These are phyloP conservation scores for Ambrosia artemisiifolia DNA, from an alignment of 129 eudicot genomes.

Conservation along the genomic window DNA sequence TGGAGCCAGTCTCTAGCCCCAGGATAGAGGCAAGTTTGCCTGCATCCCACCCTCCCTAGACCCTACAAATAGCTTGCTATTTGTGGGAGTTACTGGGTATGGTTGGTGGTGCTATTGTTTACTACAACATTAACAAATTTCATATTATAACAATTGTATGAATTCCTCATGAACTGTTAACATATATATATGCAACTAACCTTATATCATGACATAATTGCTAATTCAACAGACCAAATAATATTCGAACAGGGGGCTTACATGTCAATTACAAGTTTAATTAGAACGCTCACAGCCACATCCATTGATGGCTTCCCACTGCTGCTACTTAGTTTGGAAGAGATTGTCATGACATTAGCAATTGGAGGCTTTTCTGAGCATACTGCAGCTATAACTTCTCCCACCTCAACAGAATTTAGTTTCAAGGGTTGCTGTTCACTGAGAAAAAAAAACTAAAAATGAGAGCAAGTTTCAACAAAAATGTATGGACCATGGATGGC, in stretches of 20 bases:
- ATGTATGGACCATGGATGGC: neutral
- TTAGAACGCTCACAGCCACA: slow-evolving; percentile 97
- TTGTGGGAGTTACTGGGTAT: too few relatives aligned
- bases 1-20: too few relatives aligned
- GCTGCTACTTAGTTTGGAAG: slow-evolving; percentile 68
- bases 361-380: slow-evolving; percentile 71
- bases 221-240: neutral
- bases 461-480: slow-evolving; percentile 23
- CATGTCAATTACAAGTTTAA: slow-evolving; percentile 98
- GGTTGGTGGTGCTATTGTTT: too few relatives aligned
- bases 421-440: slow-evolving; percentile 94
- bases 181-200: slow-evolving; percentile 8
- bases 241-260: slow-evolving; percentile 38
- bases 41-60: too few relatives aligned
- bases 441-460: slow-evolving; percentile 21
- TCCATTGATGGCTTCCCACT: slow-evolving; percentile 94
- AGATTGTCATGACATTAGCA: slow-evolving; percentile 55
- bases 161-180: slow-evolving; percentile 9
- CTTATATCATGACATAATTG: slow-evolving; percentile 8
- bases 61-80: too few relatives aligned
- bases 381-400: slow-evolving; percentile 91
- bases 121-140: slow-evolving; percentile 21
- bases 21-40: too few relatives aligned
- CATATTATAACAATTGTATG: slow-evolving; percentile 8
- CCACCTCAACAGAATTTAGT: slow-evolving; percentile 73